phyloP scores from a whole-genome alignment of 306 rosid species.

The Gillenia trifoliata region DNA sequence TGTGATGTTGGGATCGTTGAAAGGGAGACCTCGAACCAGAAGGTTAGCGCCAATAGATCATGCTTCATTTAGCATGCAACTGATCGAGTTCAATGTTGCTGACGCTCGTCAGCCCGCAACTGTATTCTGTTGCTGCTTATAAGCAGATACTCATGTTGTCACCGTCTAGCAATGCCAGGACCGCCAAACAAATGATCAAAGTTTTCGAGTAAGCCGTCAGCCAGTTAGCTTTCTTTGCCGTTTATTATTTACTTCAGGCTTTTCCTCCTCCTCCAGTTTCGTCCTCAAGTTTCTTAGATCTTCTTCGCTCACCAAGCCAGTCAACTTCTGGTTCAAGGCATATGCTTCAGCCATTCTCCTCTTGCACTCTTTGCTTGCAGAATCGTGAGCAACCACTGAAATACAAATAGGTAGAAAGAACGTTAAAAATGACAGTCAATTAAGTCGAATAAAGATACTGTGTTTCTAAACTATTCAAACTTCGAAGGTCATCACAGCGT shows the following conservation, averaged over 20 bases:
- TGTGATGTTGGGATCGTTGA: no score
- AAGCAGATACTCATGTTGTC: no score
- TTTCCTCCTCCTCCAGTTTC: slow-evolving; percentile 44
- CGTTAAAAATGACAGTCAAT: no score
- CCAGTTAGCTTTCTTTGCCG: slow-evolving; percentile 39
- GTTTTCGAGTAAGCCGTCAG: background rate
- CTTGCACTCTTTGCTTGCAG: slow-evolving; percentile 78
- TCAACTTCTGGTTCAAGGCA: slow-evolving; percentile 61
- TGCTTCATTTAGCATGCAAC: no score
- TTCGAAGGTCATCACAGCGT: background rate
- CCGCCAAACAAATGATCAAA: background rate
- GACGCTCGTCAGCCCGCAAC: no score
- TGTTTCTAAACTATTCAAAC: background rate
- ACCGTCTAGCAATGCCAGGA: background rate
- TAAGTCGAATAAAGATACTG: background rate
- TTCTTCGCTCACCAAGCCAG: slow-evolving; percentile 57
- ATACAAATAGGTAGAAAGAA: slow-evolving; percentile 16
- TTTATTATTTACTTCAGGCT: slow-evolving; percentile 35
- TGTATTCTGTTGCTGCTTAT: no score
- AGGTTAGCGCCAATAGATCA: no score
- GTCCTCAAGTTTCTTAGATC: slow-evolving; percentile 50
- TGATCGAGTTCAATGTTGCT: no score
- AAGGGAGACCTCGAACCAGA: no score
- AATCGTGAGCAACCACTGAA: slow-evolving; percentile 85
- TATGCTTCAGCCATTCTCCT: slow-evolving; percentile 73